Percentiles rank a stretch among this genome's conserved stretches.
These are phyloP conservation scores for Talaromyces proteolyticus DNA, from an alignment of 495 filamentous ascomycete species.

Conservation along the genomic window DNA sequence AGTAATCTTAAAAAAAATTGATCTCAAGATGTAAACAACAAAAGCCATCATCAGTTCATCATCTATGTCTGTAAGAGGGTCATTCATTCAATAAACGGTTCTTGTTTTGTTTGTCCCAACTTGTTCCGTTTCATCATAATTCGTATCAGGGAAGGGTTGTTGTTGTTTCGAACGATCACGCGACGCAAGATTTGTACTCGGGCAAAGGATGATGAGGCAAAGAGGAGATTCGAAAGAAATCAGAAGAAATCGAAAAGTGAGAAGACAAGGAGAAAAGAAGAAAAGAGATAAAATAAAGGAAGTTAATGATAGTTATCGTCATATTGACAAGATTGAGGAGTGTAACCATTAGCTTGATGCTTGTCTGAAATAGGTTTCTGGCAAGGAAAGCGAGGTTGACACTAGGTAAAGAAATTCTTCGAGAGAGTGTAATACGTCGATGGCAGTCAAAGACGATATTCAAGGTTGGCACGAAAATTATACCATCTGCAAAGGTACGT, in stretches of 20 bases:
- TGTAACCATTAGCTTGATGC: not conserved
- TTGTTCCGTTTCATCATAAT: not conserved
- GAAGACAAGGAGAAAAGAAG: not conserved
- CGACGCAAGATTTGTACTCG: not conserved
- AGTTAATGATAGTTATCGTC: not conserved
- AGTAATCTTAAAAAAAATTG: conserved; percentile 15
- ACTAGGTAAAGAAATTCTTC: not conserved
- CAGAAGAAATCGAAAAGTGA: conserved; percentile 4
- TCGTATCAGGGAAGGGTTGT: too few species aligned
- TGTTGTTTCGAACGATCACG: not conserved
- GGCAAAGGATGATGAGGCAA: not conserved
- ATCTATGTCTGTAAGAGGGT: conserved; percentile 2
- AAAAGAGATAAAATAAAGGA: conserved; percentile 4
- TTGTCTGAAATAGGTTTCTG: not conserved
- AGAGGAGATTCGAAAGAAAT: conserved; percentile 4
- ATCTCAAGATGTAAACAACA: not conserved
- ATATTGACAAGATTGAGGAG: not conserved
- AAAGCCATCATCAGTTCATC: conserved; percentile 6
- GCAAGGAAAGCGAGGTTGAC: not conserved
- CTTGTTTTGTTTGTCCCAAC: not conserved
- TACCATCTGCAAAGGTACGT: not conserved
- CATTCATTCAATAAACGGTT: conserved; percentile 1
- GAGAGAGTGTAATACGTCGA: not conserved
- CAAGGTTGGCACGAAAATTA: not conserved
- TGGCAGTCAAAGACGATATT: not conserved